Percentiles rank a stretch among this genome's conserved stretches.
Evolutionary conservation across 2,329 filamentous ascomycete species (phyloP).

Genomic region (Fusarium incarnatum): DNA sequence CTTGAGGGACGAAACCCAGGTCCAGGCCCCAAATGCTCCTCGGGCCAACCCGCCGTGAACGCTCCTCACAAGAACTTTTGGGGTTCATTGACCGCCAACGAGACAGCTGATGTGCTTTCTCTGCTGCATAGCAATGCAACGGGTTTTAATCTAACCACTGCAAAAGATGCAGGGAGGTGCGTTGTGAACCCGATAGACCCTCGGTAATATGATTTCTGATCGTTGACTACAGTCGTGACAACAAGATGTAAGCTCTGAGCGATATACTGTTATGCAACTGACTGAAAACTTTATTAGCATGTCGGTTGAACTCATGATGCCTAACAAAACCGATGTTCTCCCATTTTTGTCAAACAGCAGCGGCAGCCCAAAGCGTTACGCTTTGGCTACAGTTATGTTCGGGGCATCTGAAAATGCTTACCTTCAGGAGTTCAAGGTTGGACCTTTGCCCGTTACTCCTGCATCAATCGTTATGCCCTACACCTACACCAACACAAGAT

Average conservation of each 20-base stretch:
- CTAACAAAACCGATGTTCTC: constrained; percentile 1
- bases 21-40: not conserved
- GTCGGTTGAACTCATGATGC: constrained; percentile 10
- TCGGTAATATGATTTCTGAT: not conserved
- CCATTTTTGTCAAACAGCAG: not conserved
- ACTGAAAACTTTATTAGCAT: not conserved
- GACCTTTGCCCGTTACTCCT: not conserved
- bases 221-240: not conserved
- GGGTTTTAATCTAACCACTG: not conserved
- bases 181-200: rapidly evolving
- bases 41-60: rapidly evolving
- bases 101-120: constrained; percentile 6
- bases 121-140: not conserved
- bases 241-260: not conserved
- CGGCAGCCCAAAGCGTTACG: not conserved
- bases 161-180: not conserved
- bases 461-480: not conserved
- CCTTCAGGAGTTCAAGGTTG: constrained; percentile 9
- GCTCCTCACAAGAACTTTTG: constrained; percentile 17
- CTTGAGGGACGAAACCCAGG: not conserved
- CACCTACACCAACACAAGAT: not conserved
- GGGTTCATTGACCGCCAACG: not conserved
- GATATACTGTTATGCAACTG: rapidly evolving
- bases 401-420: not conserved
- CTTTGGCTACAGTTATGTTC: not conserved